Evolutionary conservation across 495 filamentous ascomycete species (phyloP), one percentile per base, ranked within the genome.

Genomic region (Aspergillus panamensis): DNA sequence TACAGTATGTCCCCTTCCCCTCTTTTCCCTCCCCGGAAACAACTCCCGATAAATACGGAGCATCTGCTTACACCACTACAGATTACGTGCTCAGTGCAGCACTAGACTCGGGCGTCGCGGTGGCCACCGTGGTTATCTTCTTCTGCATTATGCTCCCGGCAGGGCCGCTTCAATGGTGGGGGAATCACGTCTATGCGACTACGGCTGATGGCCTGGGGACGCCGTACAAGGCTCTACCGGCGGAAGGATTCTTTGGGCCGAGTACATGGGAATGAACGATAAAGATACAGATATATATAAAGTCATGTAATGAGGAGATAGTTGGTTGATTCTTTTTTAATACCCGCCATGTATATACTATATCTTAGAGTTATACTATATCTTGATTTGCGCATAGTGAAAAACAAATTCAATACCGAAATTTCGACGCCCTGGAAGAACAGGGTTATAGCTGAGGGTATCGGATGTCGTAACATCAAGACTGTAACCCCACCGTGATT

Each of bases 61-160:
- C n/a, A 0, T 10, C 7, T 73, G 70, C 78, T 58, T 53, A 60
- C 48, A 13, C 0, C 66, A 82, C 19, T 73, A 10, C 35, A 69
- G 86, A 87, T 60, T 88, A 86, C 59, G 72, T 87, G 33, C 79
- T 84, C 5, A 82, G 82, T 16, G 81, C 82, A 1, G 84, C 80
- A 0, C 69, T 88, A 13, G 84, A 87, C 57, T 75, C 83, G 17
- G 85, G 83, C 1, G 75, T 89, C 42, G 85, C 85, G 2, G 72
- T 87, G 1, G 73, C 77, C 5, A 87, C 84, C 2, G 74, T 86
- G 50, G 73, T 84, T 40, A 84, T 87, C 48, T 86, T 86, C 68
- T 85, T 87, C 62, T 78, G 89, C 50, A 87, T 91, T 37, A 86
- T 88, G 64, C 82, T 90, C 51, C 80, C 87, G 0, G 81, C 79